Evolutionary conservation across 2,329 filamentous ascomycete genomes (phyloP), one percentile per base, ranked within the genome.

Genomic region (Beauveria rudraprayagi): DNA sequence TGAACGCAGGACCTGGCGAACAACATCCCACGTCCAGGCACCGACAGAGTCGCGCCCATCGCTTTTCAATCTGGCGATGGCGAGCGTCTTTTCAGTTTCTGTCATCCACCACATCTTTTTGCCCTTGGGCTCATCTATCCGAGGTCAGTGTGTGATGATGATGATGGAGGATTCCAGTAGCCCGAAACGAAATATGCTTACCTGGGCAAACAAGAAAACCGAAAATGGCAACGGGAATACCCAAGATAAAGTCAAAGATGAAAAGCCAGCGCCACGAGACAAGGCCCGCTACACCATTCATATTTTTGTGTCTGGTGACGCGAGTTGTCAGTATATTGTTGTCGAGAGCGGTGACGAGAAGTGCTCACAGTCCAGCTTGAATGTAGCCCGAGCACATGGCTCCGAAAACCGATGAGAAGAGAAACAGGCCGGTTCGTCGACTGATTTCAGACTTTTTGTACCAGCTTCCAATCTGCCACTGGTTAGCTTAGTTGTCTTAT

Each of bases 401-500:
- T 0, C 74, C 74, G 0, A 85, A 67, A 2, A 84, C 79, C 0
- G 81, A 81, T 1, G 80, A 81, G n/a, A 82, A 80, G 63, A 84
- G 81, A 65, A 83, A 85, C 1, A 86, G 69, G 8, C 77, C 80
- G 50, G 83, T 82, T 3, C 83, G 77, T 56, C 82, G 82, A 0
- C 80, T 78, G 47, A 85, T 77, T 65, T 86, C 83, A 14, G 78
- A 77, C 54, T 77, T 80, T 63, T 81, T 80, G 66, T 86, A 86
- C 83, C 83, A 86, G 1, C 76, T 82, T 0, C 80, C 82, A 7
- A 86, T 74, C 60, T 60, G 7, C 14, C 2, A 0, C n/a, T 37
- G 28, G 9, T 51, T 26, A 50, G 41, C 10, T 43, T 14, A 1
- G 9, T 22, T 24, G 5, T 22, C 11, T 19, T 8, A 1, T 24